Evolutionary conservation across 1,284 basidiomycete genomes (phyloP), one percentile per base, ranked within the genome.

Genomic region (Puccinia brachypodii): DNA sequence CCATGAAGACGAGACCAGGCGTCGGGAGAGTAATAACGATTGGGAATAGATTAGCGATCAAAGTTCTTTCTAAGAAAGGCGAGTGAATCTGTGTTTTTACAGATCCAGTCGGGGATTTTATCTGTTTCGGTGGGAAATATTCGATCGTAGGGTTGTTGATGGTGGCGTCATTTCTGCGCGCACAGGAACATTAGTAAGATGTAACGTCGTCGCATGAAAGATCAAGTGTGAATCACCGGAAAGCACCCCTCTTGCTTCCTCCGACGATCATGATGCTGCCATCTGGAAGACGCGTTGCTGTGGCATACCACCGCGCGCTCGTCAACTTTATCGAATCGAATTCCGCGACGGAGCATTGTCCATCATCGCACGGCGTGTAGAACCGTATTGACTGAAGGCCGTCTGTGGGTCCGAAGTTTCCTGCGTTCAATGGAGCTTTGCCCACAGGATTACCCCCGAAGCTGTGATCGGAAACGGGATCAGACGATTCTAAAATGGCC

Each of bases 41-140:
- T 0, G 93, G 93, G 84, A 94, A 95, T 9, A 94, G 88, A 85
- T 95, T 95, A 16, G 92, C 90, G 84, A 91, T 92, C 83, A 95
- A 88, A 1, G 92, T 93, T 80, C 91, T 90, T 82, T 89, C 87
- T 7, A 94, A 87, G 86, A 94, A 94, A 8, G 88, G 88, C 14
- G 91, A 86, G 38, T 87, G 86, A 62, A 93, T 89, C 11, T 91
- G 90, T 78, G 8, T 89, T 88, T 86, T 93, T 93, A 0, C 92
- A 91, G 50, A 89, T 94, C 22, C 44, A 40, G n/a, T n/a, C n/a
- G n/a, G n/a, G n/a, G n/a, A n/a, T n/a, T n/a, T n/a, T n/a, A 79
- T 38, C 9, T 56, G 36, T 47, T 79, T 79, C 9, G 66, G 66
- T 1, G 77, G 77, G 36, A 50, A 79, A 28, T 79, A 79, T 79